Evolutionary conservation across 1,139 yeast genomes (phyloP).

Genomic region (Magnusiomyces tetraspermus): DNA sequence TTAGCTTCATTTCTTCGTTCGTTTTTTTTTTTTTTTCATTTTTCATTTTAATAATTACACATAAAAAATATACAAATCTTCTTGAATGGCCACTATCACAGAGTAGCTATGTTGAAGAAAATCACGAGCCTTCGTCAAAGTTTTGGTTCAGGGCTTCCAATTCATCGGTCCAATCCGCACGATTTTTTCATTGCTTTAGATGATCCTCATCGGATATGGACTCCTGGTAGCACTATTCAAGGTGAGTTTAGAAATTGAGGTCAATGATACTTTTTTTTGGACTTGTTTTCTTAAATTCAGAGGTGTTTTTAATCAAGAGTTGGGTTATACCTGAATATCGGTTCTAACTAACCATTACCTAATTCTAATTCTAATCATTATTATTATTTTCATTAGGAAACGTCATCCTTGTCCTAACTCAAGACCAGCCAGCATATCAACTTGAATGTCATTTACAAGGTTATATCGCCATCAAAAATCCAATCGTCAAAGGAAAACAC

Average conservation of each 20-base stretch:
- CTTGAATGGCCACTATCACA: too few relatives aligned
- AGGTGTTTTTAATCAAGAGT: too few relatives aligned
- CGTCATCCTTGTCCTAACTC: conserved; percentile 27
- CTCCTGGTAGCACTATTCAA: conserved; percentile 58
- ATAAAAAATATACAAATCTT: too few relatives aligned
- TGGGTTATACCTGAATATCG: too few relatives aligned
- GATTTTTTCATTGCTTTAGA: conserved; percentile 63
- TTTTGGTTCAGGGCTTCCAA: conserved; percentile 12
- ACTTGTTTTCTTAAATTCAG: too few relatives aligned
- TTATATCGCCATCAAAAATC: conserved; percentile 36
- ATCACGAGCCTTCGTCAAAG: conserved; percentile 7
- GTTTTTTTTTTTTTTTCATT: too few relatives aligned
- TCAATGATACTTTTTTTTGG: too few relatives aligned
- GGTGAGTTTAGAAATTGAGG: conserved; percentile 47
- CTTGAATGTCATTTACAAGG: conserved; percentile 28
- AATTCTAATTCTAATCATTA: not conserved
- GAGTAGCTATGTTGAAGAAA: conserved; percentile 11
- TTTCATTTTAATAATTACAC: too few relatives aligned
- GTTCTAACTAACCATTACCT: not conserved
- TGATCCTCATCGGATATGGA: conserved; percentile 61
- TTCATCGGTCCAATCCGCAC: conserved; percentile 34
- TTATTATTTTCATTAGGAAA: conserved; percentile 20
- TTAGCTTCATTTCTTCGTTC: too few relatives aligned
- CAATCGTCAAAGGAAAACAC: conserved; percentile 29
- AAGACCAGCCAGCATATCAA: conserved; percentile 22